Evolutionary conservation across 345 rosid species (phyloP).

Genomic region (Salix exigua): DNA sequence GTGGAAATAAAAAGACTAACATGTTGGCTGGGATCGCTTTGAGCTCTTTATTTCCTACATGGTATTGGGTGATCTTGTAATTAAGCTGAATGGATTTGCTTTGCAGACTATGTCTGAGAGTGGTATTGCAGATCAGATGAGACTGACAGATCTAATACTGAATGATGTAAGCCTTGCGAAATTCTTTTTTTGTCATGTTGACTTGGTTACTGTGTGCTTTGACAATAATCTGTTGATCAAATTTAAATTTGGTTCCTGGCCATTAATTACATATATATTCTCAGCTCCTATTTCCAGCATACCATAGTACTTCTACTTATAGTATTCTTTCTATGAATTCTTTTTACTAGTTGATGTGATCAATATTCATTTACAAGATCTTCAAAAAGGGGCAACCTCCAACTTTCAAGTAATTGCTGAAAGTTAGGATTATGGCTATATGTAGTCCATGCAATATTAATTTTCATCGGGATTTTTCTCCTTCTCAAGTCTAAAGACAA

Average conservation of each 20-base stretch:
- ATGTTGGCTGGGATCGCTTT: neutral
- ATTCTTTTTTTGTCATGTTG: neutral
- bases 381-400: neutral
- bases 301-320: neutral
- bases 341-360: neutral
- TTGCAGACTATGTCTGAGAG: slow-evolving; percentile 80
- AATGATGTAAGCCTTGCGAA: slow-evolving; percentile 60
- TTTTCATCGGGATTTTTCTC: neutral
- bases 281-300: neutral
- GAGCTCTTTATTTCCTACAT: neutral
- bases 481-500: neutral
- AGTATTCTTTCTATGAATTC: neutral
- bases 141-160: slow-evolving; percentile 66
- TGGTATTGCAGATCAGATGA: slow-evolving; percentile 90
- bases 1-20: neutral
- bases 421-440: neutral
- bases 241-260: neutral
- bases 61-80: neutral
- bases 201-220: neutral
- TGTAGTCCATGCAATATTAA: neutral
- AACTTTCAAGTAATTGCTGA: neutral
- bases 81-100: slow-evolving; percentile 7
- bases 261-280: neutral
- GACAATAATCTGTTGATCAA: neutral
- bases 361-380: neutral